These are phyloP conservation scores for Mortierella sp. DNA, from an alignment of 371 early-diverging fungal genomes.

Conservation along the genomic window DNA sequence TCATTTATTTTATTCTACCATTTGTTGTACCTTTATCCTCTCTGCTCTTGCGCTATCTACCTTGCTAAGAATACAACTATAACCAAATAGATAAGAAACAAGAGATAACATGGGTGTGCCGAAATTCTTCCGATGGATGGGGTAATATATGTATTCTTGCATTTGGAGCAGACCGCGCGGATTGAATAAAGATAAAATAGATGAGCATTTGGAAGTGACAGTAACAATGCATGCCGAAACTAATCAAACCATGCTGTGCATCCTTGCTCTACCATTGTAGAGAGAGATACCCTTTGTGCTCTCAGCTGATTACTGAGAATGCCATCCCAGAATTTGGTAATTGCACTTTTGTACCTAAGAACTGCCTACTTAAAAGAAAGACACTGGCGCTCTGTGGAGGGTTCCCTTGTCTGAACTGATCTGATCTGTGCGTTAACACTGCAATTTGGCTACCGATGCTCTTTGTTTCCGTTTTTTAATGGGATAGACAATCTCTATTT, in stretches of 20 bases:
- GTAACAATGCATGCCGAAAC: neutral
- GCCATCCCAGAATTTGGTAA: constrained; percentile 96
- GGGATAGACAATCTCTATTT: constrained; percentile 92
- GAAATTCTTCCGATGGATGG: constrained; percentile 88
- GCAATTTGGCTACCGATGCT: neutral
- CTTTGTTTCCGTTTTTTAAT: neutral
- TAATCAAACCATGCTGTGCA: neutral
- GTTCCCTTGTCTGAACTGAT: neutral
- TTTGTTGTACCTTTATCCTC: neutral
- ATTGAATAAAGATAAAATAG: neutral
- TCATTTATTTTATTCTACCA: neutral
- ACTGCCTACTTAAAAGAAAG: no score
- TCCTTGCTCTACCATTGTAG: constrained; percentile 56
- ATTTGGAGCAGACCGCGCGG: neutral
- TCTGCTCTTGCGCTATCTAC: neutral
- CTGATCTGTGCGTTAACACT: neutral
- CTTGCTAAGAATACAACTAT: neutral
- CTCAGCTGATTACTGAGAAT: constrained; percentile 87
- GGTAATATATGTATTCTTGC: constrained; percentile 45
- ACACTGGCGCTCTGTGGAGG: no score
- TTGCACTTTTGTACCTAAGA: neutral
- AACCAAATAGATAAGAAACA: constrained; percentile 11
- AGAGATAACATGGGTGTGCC: constrained; percentile 70
- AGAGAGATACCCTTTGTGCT: constrained; percentile 96
- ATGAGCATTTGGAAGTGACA: neutral